Evolutionary conservation across 305 asterid genomes (phyloP).

Genomic region (Rubia peregrina): DNA sequence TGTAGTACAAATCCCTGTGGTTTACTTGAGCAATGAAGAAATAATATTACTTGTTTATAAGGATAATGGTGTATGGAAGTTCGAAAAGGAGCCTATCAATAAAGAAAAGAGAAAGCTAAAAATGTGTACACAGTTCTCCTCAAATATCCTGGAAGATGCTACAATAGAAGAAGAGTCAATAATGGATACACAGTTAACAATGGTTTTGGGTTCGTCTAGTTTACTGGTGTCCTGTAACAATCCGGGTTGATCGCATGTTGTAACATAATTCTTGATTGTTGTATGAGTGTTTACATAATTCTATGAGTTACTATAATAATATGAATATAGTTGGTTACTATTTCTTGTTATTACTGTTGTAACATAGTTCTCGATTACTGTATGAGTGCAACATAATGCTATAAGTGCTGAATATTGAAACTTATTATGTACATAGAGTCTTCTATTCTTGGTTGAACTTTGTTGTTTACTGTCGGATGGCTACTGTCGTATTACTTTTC

Average conservation of each 20-base stretch:
- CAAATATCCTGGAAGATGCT: slow-evolving; percentile 84
- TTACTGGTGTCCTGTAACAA: slow-evolving; percentile 71
- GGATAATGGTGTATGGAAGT: slow-evolving; percentile 37
- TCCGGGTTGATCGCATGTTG: slow-evolving; percentile 86
- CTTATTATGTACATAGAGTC: no score
- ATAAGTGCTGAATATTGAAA: no score
- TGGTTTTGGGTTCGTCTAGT: slow-evolving; percentile 61
- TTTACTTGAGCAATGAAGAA: slow-evolving; percentile 72
- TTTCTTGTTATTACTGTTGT: no score
- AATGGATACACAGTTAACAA: slow-evolving; percentile 73
- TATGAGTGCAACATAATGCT: no score
- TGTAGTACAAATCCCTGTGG: slow-evolving; percentile 81
- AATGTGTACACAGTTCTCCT: slow-evolving; percentile 52
- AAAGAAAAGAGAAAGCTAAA: slow-evolving; percentile 69
- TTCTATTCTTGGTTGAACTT: no score
- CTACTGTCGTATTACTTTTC: no score
- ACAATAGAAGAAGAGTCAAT: slow-evolving; percentile 85
- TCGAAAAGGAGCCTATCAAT: slow-evolving; percentile 61
- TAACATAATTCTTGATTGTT: no score
- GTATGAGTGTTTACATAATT: no score
- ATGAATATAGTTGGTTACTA: no score
- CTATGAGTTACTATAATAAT: no score
- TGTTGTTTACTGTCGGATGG: no score
- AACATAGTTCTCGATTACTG: no score
- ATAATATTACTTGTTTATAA: slow-evolving; percentile 59